These are phyloP conservation scores for Lobosporangium transversale DNA, from an alignment of 192 early-diverging fungal genomes.

Conservation along the genomic window DNA sequence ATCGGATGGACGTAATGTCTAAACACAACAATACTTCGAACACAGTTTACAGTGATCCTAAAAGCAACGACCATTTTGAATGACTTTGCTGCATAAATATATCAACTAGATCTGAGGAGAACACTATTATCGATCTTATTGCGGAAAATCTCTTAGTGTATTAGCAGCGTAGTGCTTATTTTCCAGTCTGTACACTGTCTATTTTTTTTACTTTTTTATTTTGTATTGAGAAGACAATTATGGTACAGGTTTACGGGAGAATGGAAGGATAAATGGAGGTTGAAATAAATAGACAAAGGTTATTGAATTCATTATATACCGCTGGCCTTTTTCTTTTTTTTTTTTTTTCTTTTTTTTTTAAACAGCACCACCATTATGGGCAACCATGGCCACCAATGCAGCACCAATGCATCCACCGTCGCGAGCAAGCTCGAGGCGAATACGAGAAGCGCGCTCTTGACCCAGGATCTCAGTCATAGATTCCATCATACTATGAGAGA, in stretches of 20 bases:
- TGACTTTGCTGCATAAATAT: not conserved
- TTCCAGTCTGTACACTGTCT: too few relatives aligned
- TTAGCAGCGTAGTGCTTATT: too few relatives aligned
- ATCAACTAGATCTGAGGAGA: too few relatives aligned
- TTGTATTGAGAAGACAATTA: not conserved
- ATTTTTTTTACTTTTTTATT: not conserved
- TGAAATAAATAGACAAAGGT: not conserved
- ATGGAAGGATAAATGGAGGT: not conserved
- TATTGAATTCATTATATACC: not conserved
- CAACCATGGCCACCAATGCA: conserved; percentile 77
- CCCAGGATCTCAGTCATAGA: conserved; percentile 82
- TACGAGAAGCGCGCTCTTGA: conserved; percentile 72
- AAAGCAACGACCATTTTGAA: not conserved
- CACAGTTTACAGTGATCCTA: too few relatives aligned
- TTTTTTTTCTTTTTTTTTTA: too few relatives aligned
- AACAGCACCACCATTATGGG: conserved; percentile 48
- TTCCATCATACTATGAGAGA: conserved; percentile 79
- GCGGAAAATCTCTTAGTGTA: too few relatives aligned
- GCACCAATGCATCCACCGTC: conserved; percentile 87
- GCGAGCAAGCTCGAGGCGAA: conserved; percentile 75
- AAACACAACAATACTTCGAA: too few relatives aligned
- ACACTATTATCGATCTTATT: too few relatives aligned
- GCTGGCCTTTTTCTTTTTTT: not conserved
- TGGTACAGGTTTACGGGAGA: not conserved
- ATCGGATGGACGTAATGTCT: too few relatives aligned